Conservation (phyloP, 441 rosid species). For the Populus tomentosa region DNA sequence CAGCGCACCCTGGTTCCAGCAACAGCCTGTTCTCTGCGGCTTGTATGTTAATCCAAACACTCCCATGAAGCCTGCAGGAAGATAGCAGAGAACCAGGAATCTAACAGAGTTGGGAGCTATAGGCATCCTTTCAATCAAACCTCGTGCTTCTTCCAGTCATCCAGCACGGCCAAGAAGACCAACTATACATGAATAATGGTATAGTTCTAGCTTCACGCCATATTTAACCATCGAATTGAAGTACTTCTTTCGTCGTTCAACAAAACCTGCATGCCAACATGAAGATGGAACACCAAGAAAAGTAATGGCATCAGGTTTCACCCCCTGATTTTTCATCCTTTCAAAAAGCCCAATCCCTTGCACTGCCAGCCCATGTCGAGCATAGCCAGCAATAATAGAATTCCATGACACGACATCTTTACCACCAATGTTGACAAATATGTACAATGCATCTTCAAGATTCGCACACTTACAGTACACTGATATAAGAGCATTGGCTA, state of each 20-base stretch:
- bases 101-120: constrained; percentile 41
- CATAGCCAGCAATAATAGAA: constrained; percentile 78
- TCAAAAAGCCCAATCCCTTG: constrained; percentile 58
- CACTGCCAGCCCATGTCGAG: constrained; percentile 60
- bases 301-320: constrained; percentile 63
- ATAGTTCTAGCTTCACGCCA: constrained; percentile 54
- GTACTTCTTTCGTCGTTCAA: constrained; percentile 46
- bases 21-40: constrained; percentile 67
- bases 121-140: constrained; percentile 59
- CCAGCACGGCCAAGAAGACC: constrained; percentile 88
- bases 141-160: constrained; percentile 57
- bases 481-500: constrained; percentile 58
- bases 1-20: constrained; percentile 61
- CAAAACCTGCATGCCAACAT: constrained; percentile 75
- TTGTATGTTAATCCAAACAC: constrained; percentile 63
- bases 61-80: constrained; percentile 70
- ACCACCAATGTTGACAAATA: constrained; percentile 32
- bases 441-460: constrained; percentile 34
- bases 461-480: constrained; percentile 73
- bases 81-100: constrained; percentile 75
- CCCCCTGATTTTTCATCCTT: constrained; percentile 42
- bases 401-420: constrained; percentile 71
- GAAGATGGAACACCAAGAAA: constrained; percentile 73
- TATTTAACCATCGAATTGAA: constrained; percentile 49
- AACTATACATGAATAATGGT: constrained; percentile 70